Conservation (phyloP, 257 asterid genomes). For the Solanum piurae region DNA sequence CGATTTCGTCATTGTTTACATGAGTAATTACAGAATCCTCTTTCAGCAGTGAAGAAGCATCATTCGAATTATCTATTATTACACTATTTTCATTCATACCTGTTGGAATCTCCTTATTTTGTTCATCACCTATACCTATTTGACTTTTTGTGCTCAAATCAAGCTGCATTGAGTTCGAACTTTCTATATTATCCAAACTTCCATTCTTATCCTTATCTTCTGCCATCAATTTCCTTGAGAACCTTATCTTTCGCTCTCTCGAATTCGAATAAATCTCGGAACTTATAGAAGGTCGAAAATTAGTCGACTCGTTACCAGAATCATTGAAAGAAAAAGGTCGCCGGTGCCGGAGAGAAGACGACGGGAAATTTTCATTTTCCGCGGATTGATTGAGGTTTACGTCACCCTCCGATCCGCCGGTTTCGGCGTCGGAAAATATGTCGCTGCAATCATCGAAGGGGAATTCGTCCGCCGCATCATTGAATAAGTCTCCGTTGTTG, state of each 20-base stretch:
- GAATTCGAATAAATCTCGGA: slow-evolving; percentile 13
- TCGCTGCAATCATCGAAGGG: slow-evolving; percentile 37
- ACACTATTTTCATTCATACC: background rate
- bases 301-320: slow-evolving; percentile 9
- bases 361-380: slow-evolving; percentile 11
- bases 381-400: slow-evolving; percentile 3
- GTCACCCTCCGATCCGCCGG: slow-evolving; percentile 7
- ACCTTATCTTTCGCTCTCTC: slow-evolving; percentile 10
- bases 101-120: slow-evolving; percentile 7
- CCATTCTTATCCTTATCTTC: slow-evolving; percentile 6
- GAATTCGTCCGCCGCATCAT: slow-evolving; percentile 47
- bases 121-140: slow-evolving; percentile 4
- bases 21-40: slow-evolving; percentile 21
- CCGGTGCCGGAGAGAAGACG: slow-evolving; percentile 34
- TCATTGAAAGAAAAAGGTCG: slow-evolving; percentile 11
- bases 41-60: background rate
- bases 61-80: background rate
- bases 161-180: slow-evolving; percentile 1
- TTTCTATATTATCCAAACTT: background rate
- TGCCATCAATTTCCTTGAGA: slow-evolving; percentile 17
- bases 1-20: slow-evolving; percentile 3
- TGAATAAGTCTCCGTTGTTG: slow-evolving; percentile 25
- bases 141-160: slow-evolving; percentile 9
- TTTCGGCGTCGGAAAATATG: slow-evolving; percentile 8
- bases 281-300: slow-evolving; percentile 17